Evolutionary conservation across 192 early-diverging fungal species (phyloP), one percentile per base, ranked within the genome.

Genomic region (Linnemannia elongata): DNA sequence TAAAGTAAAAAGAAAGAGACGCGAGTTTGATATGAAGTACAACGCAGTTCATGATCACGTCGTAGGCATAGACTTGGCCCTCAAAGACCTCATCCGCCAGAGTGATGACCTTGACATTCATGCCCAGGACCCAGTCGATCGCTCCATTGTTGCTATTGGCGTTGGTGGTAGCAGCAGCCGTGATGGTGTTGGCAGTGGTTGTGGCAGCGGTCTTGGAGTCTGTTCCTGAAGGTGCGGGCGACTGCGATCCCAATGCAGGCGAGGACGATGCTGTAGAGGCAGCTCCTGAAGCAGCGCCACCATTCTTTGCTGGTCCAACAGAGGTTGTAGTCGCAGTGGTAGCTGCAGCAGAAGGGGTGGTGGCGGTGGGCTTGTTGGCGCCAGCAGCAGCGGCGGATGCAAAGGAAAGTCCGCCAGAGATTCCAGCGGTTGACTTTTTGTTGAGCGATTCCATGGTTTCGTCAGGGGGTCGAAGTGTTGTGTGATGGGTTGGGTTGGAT

Each of bases 21-120:
- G 85, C 74, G 89, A 89, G 92, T 88, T 87, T 90, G 93, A 92
- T 93, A 92, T 94, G 89, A 88, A 94, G 89, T 72, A 90, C 93
- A 86, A 94, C 71, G 77, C 91, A 92, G 83, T 93, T 93, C 44
- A 91, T 93, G 45, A 83, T 90, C 49, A 85, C 68, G 85, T 94
- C 93, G 69, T 90, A 91, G 4, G 93, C 88, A 76, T 90, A 94
- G 76, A 94, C 88, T 36, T 88, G 79, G 41, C 93, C 93, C 36
- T 93, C 88, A 69, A 90, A 87, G 74, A 88, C 85, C 76, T 93
- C 93, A 84, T 91, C 87, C 33, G 84, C 79, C 39, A 72, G 44
- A 3, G 92, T 91, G 70, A 90, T 90, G 52, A 92, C 81, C 74
- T 86, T 88, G 87, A 93, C 89, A 33, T 75, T 55, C 30, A 78